Evolutionary conservation across 2,329 filamentous ascomycete genomes (phyloP).

Genomic region (Cryphonectria naterciae): DNA sequence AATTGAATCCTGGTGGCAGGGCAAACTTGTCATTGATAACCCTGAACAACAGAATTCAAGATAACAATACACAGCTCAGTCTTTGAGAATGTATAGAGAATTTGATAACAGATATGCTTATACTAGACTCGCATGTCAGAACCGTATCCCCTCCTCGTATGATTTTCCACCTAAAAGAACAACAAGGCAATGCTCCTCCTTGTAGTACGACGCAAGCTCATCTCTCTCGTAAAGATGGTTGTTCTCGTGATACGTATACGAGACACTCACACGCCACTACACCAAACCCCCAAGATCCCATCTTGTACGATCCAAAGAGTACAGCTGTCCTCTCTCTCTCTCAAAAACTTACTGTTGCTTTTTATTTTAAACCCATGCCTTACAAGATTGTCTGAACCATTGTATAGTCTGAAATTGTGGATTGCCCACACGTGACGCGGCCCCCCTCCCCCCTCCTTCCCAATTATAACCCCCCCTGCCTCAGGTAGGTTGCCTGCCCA

Average conservation of each 20-base stretch:
- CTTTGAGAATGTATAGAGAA: background rate
- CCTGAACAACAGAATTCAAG: background rate
- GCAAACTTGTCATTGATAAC: background rate
- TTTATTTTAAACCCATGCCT: background rate
- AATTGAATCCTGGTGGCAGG: background rate
- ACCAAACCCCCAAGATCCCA: background rate
- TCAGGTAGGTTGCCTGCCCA: conserved; percentile 5
- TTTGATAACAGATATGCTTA: background rate
- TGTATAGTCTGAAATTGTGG: background rate
- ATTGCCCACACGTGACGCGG: conserved; percentile 12
- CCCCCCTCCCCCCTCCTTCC: background rate
- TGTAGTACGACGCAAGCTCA: background rate
- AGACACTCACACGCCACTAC: conserved; percentile 1
- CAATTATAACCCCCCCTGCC: conserved; percentile 5
- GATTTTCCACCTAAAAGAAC: background rate
- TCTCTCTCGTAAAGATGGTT: background rate
- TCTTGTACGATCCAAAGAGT: background rate
- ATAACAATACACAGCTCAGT: background rate
- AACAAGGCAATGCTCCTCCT: background rate
- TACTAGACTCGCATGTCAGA: background rate
- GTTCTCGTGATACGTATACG: background rate
- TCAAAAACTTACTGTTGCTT: background rate
- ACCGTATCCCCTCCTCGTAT: background rate
- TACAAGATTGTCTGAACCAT: background rate
- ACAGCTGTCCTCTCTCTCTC: background rate